phyloP scores from a whole-genome alignment of 306 rosid species.

The Dalbergia oliveri region DNA sequence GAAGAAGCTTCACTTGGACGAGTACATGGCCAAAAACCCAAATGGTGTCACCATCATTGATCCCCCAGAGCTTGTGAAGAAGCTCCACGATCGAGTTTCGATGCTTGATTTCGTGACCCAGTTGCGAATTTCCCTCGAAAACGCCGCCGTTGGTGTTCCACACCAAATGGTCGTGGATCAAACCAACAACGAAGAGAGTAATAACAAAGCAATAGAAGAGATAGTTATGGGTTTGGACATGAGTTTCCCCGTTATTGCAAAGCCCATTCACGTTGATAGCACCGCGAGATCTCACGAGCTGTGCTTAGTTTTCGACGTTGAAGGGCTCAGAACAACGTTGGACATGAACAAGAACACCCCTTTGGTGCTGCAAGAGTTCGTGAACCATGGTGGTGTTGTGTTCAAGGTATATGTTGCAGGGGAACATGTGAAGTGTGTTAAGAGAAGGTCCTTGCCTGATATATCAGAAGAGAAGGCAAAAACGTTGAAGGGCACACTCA shows the following conservation, averaged over 20 bases:
- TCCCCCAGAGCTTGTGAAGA: constrained; percentile 22
- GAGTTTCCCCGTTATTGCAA: constrained; percentile 38
- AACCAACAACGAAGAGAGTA: background rate
- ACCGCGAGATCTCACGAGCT: constrained; percentile 54
- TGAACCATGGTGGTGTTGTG: constrained; percentile 69
- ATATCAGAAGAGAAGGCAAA: constrained; percentile 15
- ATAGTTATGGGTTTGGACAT: background rate
- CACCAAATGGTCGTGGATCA: constrained; percentile 3
- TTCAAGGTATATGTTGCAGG: constrained; percentile 70
- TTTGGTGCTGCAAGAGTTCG: constrained; percentile 62
- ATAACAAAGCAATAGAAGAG: too few relatives aligned
- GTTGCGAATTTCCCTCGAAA: background rate
- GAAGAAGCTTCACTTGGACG: constrained; percentile 28
- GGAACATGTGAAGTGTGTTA: constrained; percentile 53
- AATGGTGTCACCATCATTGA: constrained; percentile 22
- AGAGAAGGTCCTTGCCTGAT: constrained; percentile 57
- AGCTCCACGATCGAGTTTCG: constrained; percentile 32
- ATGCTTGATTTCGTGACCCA: constrained; percentile 40
- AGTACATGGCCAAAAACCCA: constrained; percentile 13
- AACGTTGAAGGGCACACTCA: constrained; percentile 17
- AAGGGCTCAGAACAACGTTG: constrained; percentile 45
- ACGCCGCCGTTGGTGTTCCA: constrained; percentile 27
- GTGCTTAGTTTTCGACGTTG: constrained; percentile 44
- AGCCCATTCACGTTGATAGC: constrained; percentile 40
- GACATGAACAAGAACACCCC: constrained; percentile 7